Percentiles rank a stretch among this genome's conserved stretches.
Evolutionary conservation across 352 stramenopile species (phyloP).

Genomic region (Pythium grandisporangium): DNA sequence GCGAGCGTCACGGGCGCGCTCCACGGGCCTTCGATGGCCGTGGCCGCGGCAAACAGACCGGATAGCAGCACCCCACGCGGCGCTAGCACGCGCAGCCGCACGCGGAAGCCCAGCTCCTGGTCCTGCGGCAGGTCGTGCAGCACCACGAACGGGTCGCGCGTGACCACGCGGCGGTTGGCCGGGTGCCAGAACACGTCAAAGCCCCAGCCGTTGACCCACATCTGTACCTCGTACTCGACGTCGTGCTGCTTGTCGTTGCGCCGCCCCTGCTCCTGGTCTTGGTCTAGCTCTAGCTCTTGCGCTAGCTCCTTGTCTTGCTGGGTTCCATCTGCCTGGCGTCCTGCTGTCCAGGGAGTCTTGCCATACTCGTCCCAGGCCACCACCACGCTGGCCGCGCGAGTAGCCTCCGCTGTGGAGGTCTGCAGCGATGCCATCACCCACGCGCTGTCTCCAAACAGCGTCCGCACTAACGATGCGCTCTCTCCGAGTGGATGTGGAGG

Average conservation of each 20-base stretch:
- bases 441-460: constrained; percentile 14
- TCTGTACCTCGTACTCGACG: constrained; percentile 51
- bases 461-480: constrained; percentile 8
- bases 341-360: constrained; percentile 14
- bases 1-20: constrained; percentile 33
- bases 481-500: no score
- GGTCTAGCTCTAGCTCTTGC: constrained; percentile 6
- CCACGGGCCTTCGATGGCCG: constrained; percentile 48
- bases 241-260: no score
- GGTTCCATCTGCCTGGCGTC: constrained; percentile 3
- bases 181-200: constrained; percentile 53
- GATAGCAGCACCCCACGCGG: constrained; percentile 19
- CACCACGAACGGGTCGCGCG: constrained; percentile 45
- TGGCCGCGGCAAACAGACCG: constrained; percentile 42
- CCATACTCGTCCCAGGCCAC: constrained; percentile 66
- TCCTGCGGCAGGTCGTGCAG: constrained; percentile 39
- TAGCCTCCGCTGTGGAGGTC: constrained; percentile 2
- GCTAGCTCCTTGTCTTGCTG: not conserved
- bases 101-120: constrained; percentile 41
- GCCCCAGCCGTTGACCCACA: constrained; percentile 58
- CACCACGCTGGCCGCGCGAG: constrained; percentile 35
- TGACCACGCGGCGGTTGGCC: constrained; percentile 35
- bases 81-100: constrained; percentile 40
- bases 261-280: not conserved
- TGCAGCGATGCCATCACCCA: constrained; percentile 5